Conservation (phyloP, 805 yeast species). For the Kurtzmaniella fragi region DNA sequence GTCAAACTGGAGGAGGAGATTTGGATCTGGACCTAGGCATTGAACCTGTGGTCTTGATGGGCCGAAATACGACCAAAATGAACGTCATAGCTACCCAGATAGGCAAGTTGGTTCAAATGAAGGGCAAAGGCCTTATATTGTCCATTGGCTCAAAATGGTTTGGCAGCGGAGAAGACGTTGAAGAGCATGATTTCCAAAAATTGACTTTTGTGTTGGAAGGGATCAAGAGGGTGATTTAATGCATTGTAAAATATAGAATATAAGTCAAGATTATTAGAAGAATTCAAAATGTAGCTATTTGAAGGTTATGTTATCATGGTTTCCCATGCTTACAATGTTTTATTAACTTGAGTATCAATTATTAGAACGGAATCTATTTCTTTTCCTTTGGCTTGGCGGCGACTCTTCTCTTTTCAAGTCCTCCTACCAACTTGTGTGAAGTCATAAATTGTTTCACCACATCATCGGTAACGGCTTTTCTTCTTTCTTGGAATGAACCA, state of each 20-base stretch:
- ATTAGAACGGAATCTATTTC: slow-evolving; percentile 20
- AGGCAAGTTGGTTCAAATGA: slow-evolving; percentile 32
- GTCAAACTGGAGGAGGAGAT: background rate
- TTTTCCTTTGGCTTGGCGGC: slow-evolving; percentile 52
- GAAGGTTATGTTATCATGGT: too few species aligned
- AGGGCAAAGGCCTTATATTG: slow-evolving; percentile 37
- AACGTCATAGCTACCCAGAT: slow-evolving; percentile 47
- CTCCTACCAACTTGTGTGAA: slow-evolving; percentile 77
- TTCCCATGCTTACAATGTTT: too few species aligned
- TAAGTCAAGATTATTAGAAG: too few species aligned
- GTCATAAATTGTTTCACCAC: slow-evolving; percentile 68
- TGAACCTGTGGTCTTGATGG: slow-evolving; percentile 44
- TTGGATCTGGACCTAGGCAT: slow-evolving; percentile 24
- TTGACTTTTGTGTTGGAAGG: slow-evolving; percentile 39
- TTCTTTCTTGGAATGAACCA: slow-evolving; percentile 72
- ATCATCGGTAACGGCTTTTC: slow-evolving; percentile 60
- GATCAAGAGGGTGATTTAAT: slow-evolving; percentile 10
- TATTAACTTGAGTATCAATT: too few species aligned
- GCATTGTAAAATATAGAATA: background rate
- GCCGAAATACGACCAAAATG: slow-evolving; percentile 43
- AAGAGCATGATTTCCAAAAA: slow-evolving; percentile 38
- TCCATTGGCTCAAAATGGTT: slow-evolving; percentile 46
- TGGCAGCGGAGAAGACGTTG: slow-evolving; percentile 26
- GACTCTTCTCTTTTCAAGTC: slow-evolving; percentile 67
- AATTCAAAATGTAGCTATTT: too few species aligned